A percentile compares a stretch with the other conserved stretches of the same genome.
phyloP scores from a whole-genome alignment of 2,329 filamentous ascomycete genomes.

The Helminthosporium solani region DNA sequence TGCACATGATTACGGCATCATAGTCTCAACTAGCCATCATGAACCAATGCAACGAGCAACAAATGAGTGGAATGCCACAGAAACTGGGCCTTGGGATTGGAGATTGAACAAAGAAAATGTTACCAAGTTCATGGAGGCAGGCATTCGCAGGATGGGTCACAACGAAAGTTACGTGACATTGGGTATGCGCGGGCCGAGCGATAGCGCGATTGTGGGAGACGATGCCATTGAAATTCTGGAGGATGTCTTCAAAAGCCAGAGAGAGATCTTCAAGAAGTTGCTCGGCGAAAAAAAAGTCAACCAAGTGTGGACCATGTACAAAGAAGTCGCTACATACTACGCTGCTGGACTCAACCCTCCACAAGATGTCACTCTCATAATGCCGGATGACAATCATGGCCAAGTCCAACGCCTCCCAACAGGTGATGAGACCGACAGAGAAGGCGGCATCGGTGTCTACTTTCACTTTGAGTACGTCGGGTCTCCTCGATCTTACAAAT shows the following conservation, averaged over 20 bases:
- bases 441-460: constrained; percentile 63
- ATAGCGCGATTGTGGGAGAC: constrained; percentile 5
- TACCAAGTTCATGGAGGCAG: constrained; percentile 29
- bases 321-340: constrained; percentile 68
- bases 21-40: constrained; percentile 69
- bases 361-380: constrained; percentile 67
- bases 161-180: constrained; percentile 66
- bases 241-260: constrained; percentile 17
- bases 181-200: constrained; percentile 65
- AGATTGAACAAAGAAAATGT: constrained; percentile 25
- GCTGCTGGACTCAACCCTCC: constrained; percentile 60
- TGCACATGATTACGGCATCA: constrained; percentile 69
- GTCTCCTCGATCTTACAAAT: constrained; percentile 55
- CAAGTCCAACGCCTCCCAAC: constrained; percentile 62
- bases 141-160: constrained; percentile 50
- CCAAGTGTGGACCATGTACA: constrained; percentile 50
- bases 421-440: constrained; percentile 54
- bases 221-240: constrained; percentile 11
- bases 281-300: constrained; percentile 13
- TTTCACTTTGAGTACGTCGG: constrained; percentile 64
- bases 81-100: constrained; percentile 30
- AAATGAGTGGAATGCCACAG: constrained; percentile 31
- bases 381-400: constrained; percentile 67
- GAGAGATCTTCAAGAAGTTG: constrained; percentile 13
- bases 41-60: constrained; percentile 66